Evolutionary conservation across 2,329 filamentous ascomycete genomes (phyloP), one percentile per base, ranked within the genome.

Genomic region (Pestalotiopsis sp.): DNA sequence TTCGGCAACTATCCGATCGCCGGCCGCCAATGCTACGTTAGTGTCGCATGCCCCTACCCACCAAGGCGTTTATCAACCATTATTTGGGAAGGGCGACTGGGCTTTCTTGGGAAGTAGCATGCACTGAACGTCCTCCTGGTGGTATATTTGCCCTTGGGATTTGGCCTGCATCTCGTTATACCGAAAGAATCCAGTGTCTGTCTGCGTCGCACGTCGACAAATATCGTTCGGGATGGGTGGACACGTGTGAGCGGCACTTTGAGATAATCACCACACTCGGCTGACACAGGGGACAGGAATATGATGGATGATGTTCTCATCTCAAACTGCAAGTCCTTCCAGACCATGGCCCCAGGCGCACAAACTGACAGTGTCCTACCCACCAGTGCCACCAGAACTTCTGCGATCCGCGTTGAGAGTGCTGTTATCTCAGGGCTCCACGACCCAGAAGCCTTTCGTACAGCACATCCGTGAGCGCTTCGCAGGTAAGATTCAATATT

Each of bases 301-400:
- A 80, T 81, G 79, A 81, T 81, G 80, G 79, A 82, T 73, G 78
- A 81, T 74, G 80, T 78, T 72, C 75, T 80, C n/a, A 80, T 82
- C 68, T 78, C 77, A 2, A 81, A 80, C 38, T 69, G 79, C 79
- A 63, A 61, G 76, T 73, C 4, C 14, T 27, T 27, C 20, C 1
- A 7, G 20, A 11, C 14, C 2, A n/a, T 52, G 13, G 41, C 45
- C 20, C 6, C 1, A 9, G 20, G 45, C 0, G n/a, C n/a, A 9
- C 17, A 9, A 12, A 14, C n/a, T 52, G 2, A 63, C 2, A 11
- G 14, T 59, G 31, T 17, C 23, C 12, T 17, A 23, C 31, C 25
- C 9, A n/a, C 41, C 69, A 79, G 78, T 79, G 58, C 75, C 79
- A 9, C 72, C 77, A 13, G 73, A 75, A 20, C 72, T 76, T 38